Base-by-base conservation (phyloP, 176 grass and related monocot species). In the Hyparrhenia diplandra region DNA sequence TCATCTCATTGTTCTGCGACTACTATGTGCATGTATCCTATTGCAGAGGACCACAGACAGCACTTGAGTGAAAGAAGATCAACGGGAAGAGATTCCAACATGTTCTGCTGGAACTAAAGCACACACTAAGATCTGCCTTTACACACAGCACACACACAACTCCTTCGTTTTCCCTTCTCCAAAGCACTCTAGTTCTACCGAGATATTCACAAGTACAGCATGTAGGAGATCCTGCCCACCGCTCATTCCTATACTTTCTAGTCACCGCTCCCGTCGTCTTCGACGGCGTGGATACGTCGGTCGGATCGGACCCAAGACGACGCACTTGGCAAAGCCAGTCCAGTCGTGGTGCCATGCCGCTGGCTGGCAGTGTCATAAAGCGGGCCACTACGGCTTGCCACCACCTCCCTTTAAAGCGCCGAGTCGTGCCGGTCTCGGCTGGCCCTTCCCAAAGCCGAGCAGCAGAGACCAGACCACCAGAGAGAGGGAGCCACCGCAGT, bases 371-470 rank as follows among this genome's bases (percentile, higher is more conserved):
- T 2, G 37, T 45, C 62, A n/a, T 82, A 73, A 89, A 85, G 83
- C 71, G 36, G 10, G 23, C 46, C 83, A 84, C 82, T 66, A 73
- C 40, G 80, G 57, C 46, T 65, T 47, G 77, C 82, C 64, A 13
- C 76, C 76, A 59, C 40, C 46, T 47, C 29, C 63, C 87, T 78
- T 85, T 82, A 89, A 89, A 89, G 83, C 24, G 73, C 24, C 51
- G 18, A 3, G 35, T 35, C 69, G 30, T 13, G 25, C 18, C 66
- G 30, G 83, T 32, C 58, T 65, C 87, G 57, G 35, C 47, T 83
- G 57, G 36, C 20, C 20, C 83, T 82, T 89, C 79, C 78, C 88
- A 82, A 89, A 89, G 79, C 66, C 54, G 77, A 60, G n/a, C 57
- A 24, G 9, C 47, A 52, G 47, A 4, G 39, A 35, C 30, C 61